A percentile compares a stretch with the other conserved stretches of the same genome.
Conservation (phyloP, 768 basidiomycete species). For the Ramaria sp. region DNA sequence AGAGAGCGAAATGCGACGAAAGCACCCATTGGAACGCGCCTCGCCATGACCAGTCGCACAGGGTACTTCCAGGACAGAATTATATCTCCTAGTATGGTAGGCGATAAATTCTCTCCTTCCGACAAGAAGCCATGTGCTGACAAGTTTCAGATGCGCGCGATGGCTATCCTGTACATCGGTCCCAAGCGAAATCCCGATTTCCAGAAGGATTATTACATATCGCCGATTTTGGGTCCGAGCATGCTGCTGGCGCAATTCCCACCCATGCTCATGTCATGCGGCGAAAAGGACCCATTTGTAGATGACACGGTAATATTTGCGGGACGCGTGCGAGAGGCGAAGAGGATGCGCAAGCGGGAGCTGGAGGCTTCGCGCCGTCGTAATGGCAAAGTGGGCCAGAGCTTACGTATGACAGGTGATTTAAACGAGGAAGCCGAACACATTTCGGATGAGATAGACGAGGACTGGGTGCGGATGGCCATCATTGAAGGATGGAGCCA, state of each 20-base stretch:
- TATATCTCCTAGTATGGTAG: conserved; percentile 91
- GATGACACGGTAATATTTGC: conserved; percentile 98
- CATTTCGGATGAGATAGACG: conserved; percentile 55
- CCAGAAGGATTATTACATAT: conserved; percentile 89
- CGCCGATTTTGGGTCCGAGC: conserved; percentile 83
- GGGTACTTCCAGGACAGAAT: conserved; percentile 92
- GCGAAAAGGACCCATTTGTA: conserved; percentile 92
- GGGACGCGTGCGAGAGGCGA: conserved; percentile 90
- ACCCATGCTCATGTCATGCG: conserved; percentile 86
- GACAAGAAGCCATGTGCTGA: conserved; percentile 1
- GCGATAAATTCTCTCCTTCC: conserved; percentile 19
- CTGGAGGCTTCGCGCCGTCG: conserved; percentile 43
- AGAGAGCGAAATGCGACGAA: conserved; percentile 30
- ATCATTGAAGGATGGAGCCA: conserved; percentile 96
- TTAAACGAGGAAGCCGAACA: conserved; percentile 19
- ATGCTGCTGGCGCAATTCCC: conserved; percentile 87
- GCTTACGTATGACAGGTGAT: conserved; percentile 46
- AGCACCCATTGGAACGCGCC: conserved; percentile 65
- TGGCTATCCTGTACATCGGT: conserved; percentile 96
- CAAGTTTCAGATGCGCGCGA: conserved; percentile 87
- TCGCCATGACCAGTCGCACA: conserved; percentile 92
- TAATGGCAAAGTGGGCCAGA: conserved; percentile 54
- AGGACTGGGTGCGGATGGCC: conserved; percentile 91
- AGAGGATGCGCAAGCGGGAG: conserved; percentile 69
- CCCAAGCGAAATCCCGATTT: conserved; percentile 93